These are phyloP conservation scores for Chalara sp. DNA, from an alignment of 2,329 filamentous ascomycete species.

Conservation along the genomic window DNA sequence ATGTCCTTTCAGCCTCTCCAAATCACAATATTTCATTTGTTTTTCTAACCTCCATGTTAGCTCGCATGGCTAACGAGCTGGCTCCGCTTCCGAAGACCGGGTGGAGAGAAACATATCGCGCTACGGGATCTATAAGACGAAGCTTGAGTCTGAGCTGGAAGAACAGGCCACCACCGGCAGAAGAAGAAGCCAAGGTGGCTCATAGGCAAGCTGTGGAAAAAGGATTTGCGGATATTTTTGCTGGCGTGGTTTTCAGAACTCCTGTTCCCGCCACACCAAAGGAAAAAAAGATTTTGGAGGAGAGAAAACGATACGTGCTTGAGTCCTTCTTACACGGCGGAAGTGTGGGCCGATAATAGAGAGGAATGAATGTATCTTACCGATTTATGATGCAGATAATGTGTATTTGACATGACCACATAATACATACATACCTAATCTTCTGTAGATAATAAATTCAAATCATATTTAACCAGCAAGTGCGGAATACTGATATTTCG, in stretches of 20 bases:
- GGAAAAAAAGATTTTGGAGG: constrained; percentile 53
- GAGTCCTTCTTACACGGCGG: constrained; percentile 55
- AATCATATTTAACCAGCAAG: no score
- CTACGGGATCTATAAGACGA: constrained; percentile 9
- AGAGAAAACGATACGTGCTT: constrained; percentile 58
- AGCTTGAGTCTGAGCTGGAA: constrained; percentile 24
- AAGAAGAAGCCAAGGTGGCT: constrained; percentile 41
- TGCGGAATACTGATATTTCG: no score
- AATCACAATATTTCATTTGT: constrained; percentile 86
- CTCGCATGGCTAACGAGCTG: constrained; percentile 49
- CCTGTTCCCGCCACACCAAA: constrained; percentile 36
- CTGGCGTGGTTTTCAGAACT: constrained; percentile 52
- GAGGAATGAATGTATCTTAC: no score
- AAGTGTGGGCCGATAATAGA: no score
- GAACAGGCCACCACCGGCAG: constrained; percentile 19
- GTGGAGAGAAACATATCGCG: constrained; percentile 9
- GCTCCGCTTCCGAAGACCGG: constrained; percentile 30
- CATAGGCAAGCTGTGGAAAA: constrained; percentile 53
- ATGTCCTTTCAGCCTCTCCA: constrained; percentile 64
- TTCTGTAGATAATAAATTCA: no score
- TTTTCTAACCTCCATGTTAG: constrained; percentile 74
- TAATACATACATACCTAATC: no score
- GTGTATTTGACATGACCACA: no score
- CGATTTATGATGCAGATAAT: no score
- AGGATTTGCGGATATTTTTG: constrained; percentile 59